Evolutionary conservation across 495 filamentous ascomycete species (phyloP), one percentile per base, ranked within the genome.

Genomic region (Xylaria acuta): DNA sequence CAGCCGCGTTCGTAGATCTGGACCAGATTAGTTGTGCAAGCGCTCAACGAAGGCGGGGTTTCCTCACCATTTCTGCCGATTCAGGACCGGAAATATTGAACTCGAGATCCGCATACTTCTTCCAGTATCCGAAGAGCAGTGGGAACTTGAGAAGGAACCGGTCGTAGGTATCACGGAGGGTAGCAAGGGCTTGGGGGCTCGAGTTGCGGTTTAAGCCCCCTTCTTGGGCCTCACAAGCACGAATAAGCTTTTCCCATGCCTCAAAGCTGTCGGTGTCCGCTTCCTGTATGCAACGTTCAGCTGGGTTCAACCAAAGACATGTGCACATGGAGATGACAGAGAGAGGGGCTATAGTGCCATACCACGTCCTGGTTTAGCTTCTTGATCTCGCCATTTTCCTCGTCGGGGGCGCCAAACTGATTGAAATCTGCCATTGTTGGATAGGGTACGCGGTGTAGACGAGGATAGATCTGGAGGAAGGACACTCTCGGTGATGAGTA

Each of bases 51-150:
- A 22, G 25, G 34, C 34, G 22, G 54, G 36, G 45, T 9, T 43
- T 43, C 73, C 86, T 71, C 87, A 98, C 96, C 93, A 98, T 96
- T 79, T 99, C 96, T 69, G 96, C 97, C 38, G 97, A 94, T 84
- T 99, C 96, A 1, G 97, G 97, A 34, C 96, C 96, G 6, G 94
- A 94, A 74, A 98, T 97, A 20, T 93, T 93, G 82, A 99, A 99
- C 78, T 99, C 96, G 32, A 97, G 83, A 78, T 98, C 96, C 75
- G 96, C 96, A 90, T 99, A 99, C 81, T 97, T 98, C 85, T 98
- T 98, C 96, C 96, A 99, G 82, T 98, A 99, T 53, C 95, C 96
- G 79, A 98, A 99, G 2, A 98, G 88, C 32, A 98, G 86, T 1
- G 96, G 96, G 77, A 98, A 99, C 79, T 97, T 97, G 67, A 94